phyloP scores from a whole-genome alignment of 306 rosid genomes.

The Comarum palustre region DNA sequence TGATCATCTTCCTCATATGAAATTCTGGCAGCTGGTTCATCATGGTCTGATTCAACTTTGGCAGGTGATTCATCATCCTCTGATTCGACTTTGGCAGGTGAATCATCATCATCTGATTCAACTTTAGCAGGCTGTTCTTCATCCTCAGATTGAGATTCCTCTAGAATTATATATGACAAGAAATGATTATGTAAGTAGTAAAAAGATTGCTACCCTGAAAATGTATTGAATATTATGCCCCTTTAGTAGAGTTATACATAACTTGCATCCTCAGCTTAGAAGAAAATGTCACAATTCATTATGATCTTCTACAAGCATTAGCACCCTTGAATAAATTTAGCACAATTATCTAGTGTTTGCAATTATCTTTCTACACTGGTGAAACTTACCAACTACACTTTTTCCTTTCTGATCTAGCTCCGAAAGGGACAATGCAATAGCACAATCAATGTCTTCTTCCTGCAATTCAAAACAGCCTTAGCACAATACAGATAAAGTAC shows the following conservation, averaged over 20 bases:
- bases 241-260: background rate
- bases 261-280: background rate
- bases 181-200: background rate
- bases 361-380: constrained; percentile 9
- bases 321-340: constrained; percentile 1
- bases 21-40: constrained; percentile 33
- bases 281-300: background rate
- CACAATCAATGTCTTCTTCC: constrained; percentile 70
- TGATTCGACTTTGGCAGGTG: constrained; percentile 21
- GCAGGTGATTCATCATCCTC: constrained; percentile 43
- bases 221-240: background rate
- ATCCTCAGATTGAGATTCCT: constrained; percentile 41
- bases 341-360: background rate
- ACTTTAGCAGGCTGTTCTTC: constrained; percentile 13
- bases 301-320: constrained; percentile 5
- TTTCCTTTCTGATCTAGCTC: constrained; percentile 61
- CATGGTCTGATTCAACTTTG: constrained; percentile 29
- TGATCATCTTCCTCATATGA: constrained; percentile 48
- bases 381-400: constrained; percentile 51
- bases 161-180: constrained; percentile 33
- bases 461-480: constrained; percentile 36
- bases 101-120: constrained; percentile 29
- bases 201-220: background rate
- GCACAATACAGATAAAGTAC: background rate
- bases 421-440: constrained; percentile 70